A percentile compares a stretch with the other conserved stretches of the same genome.
These are phyloP conservation scores for Trametes punicea DNA, from an alignment of 768 basidiomycete species.

Conservation along the genomic window DNA sequence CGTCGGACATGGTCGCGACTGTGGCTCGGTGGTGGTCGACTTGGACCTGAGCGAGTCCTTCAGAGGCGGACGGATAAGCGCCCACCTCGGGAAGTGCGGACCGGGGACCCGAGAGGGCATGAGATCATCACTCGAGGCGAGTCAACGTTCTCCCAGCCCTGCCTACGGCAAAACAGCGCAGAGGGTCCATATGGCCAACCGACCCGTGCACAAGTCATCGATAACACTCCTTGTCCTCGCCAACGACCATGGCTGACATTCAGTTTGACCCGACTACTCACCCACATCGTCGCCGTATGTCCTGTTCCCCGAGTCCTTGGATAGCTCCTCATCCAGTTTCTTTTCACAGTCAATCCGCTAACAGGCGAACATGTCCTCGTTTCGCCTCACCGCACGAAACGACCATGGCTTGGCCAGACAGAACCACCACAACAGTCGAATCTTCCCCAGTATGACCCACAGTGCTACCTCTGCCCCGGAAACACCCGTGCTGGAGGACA, in stretches of 20 bases:
- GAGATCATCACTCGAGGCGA: constrained; percentile 3
- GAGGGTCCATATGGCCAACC: neutral
- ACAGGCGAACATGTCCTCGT: constrained; percentile 75
- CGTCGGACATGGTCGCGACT: constrained; percentile 27
- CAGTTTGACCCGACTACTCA: constrained; percentile 59
- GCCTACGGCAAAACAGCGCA: too few relatives aligned
- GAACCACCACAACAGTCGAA: constrained; percentile 55
- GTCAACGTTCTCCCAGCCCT: neutral
- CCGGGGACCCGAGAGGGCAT: neutral
- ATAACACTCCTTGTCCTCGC: constrained; percentile 5
- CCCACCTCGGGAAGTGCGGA: neutral
- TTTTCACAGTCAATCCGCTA: constrained; percentile 69
- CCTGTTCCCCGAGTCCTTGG: neutral
- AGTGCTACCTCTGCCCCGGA: constrained; percentile 87
- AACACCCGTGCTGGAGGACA: constrained; percentile 73
- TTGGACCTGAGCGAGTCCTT: neutral
- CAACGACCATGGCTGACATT: constrained; percentile 26
- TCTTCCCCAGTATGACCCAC: constrained; percentile 63
- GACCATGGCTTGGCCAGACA: constrained; percentile 89
- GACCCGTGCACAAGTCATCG: constrained; percentile 3
- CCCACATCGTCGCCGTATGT: constrained; percentile 68
- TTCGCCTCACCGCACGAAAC: constrained; percentile 85
- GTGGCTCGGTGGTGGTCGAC: too few relatives aligned
- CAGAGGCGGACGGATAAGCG: neutral
- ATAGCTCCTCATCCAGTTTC: neutral